Percentiles rank a stretch among this genome's conserved stretches.
phyloP scores from a whole-genome alignment of 306 rosid genomes.

The Leucaena leucocephala region DNA sequence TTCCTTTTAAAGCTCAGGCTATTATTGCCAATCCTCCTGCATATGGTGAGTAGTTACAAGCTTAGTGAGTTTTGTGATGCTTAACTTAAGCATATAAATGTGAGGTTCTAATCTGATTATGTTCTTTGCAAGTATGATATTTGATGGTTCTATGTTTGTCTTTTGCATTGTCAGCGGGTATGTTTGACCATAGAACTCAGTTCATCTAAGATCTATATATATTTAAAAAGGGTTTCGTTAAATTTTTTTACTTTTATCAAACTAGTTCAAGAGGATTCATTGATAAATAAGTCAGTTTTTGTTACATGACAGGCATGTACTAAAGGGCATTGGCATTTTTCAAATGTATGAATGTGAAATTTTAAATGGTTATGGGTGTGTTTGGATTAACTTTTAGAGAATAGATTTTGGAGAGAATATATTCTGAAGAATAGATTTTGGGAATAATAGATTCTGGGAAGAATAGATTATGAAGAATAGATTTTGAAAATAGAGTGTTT shows the following conservation, averaged over 20 bases:
- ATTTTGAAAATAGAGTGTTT: too few species aligned
- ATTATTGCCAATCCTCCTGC: constrained; percentile 98
- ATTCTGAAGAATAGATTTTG: too few species aligned
- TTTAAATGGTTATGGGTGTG: background rate
- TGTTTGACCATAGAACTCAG: constrained; percentile 1
- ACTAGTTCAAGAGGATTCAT: background rate
- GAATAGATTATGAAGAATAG: too few species aligned
- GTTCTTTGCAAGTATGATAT: constrained; percentile 28
- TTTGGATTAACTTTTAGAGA: too few species aligned
- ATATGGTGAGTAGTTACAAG: constrained; percentile 69
- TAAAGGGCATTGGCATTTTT: background rate
- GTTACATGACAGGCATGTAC: background rate
- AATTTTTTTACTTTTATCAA: background rate
- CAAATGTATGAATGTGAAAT: background rate
- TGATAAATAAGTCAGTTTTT: too few species aligned
- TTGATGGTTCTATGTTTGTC: constrained; percentile 16
- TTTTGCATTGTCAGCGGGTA: background rate
- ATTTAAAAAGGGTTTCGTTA: background rate
- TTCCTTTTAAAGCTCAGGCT: constrained; percentile 88
- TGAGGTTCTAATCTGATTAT: background rate
- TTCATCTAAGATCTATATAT: background rate
- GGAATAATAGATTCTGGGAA: too few species aligned
- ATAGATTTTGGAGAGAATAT: too few species aligned
- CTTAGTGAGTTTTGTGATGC: constrained; percentile 25
- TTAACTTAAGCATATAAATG: constrained; percentile 10